Base-by-base conservation (phyloP, 2,329 filamentous ascomycete genomes). In the Paecilomyces dactylethromorphus region DNA sequence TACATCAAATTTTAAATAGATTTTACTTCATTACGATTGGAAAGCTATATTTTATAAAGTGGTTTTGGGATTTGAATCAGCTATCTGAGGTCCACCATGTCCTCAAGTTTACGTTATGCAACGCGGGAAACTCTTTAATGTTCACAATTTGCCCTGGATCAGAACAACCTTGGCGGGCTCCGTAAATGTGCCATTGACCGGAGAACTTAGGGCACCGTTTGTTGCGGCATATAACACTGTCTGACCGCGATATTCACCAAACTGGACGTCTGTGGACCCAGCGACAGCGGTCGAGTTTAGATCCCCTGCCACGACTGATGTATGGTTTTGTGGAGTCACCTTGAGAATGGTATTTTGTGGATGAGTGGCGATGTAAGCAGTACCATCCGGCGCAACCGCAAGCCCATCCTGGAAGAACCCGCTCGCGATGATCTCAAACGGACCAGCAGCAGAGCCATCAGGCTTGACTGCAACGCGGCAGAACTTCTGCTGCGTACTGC, bases 391-490 rank as follows among this genome's bases (percentile, higher is more conserved):
- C 12, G 53, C 58, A 59, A 66, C 33, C 18, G 60, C 60, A 56
- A 65, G 65, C n/a, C 63, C 63, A 55, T 66, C 64, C 6, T 57
- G 58, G 1, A 60, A 51, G 26, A 61, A 55, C 24, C 54, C 55
- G 11, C 49, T 22, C 22, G 57, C 58, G 50, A 66, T 61, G 31
- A 64, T 50, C 26, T 64, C 59, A 13, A 60, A 57, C 13, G 59
- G 32, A 5, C 63, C 62, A 52, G 56, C 39, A 15, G 63, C 62
- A n/a, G 53, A 56, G 10, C 62, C 62, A 35, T 62, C 58, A 32
- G 55, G 54, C 18, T 63, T 58, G 29, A 66, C 58, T 11, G 56
- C 58, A 32, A 65, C 59, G n/a, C 63, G 63, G 32, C 63, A 63
- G 55, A 65, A 66, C 22, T 63, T 31, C 15, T 59, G 59, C 21